Evolutionary conservation across 2,329 filamentous ascomycete species (phyloP).

Genomic region (Helotiales sp.): DNA sequence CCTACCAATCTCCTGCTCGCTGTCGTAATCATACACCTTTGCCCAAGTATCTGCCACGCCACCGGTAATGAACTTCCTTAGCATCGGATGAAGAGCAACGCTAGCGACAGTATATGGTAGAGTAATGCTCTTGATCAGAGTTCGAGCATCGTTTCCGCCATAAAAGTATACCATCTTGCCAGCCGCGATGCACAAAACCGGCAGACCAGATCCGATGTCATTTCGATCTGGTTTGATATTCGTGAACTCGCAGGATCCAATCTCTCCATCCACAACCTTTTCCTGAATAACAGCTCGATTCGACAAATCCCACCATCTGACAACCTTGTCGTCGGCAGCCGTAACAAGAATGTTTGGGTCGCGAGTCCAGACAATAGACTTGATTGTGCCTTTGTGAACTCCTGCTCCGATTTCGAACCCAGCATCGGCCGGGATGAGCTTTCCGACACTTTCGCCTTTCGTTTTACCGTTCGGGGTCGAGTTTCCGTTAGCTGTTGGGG

Average conservation of each 20-base stretch:
- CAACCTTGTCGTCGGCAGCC: constrained; percentile 83
- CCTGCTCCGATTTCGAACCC: constrained; percentile 87
- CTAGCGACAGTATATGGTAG: constrained; percentile 86
- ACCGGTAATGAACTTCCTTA: constrained; percentile 83
- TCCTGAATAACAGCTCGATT: constrained; percentile 73
- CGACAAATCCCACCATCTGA: constrained; percentile 93
- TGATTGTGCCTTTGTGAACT: constrained; percentile 84
- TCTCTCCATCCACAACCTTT: constrained; percentile 76
- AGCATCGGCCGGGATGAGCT: constrained; percentile 57
- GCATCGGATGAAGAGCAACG: constrained; percentile 80
- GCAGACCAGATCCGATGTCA: constrained; percentile 66
- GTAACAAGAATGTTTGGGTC: constrained; percentile 89
- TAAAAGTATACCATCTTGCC: constrained; percentile 94
- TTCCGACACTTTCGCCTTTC: constrained; percentile 36
- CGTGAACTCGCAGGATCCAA: constrained; percentile 89
- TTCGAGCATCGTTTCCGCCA: constrained; percentile 69
- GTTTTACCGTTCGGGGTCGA: constrained; percentile 31
- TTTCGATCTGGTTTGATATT: constrained; percentile 60
- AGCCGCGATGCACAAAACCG: constrained; percentile 85
- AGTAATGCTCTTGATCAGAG: constrained; percentile 74
- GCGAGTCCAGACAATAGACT: constrained; percentile 91
- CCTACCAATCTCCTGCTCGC: constrained; percentile 73
- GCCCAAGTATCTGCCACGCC: constrained; percentile 95
- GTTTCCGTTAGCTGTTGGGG: constrained; percentile 24
- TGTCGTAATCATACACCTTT: constrained; percentile 88